Percentiles rank a stretch among this genome's conserved stretches.
Conservation (phyloP, 495 filamentous ascomycete species). For the Penicillium alfredii region DNA sequence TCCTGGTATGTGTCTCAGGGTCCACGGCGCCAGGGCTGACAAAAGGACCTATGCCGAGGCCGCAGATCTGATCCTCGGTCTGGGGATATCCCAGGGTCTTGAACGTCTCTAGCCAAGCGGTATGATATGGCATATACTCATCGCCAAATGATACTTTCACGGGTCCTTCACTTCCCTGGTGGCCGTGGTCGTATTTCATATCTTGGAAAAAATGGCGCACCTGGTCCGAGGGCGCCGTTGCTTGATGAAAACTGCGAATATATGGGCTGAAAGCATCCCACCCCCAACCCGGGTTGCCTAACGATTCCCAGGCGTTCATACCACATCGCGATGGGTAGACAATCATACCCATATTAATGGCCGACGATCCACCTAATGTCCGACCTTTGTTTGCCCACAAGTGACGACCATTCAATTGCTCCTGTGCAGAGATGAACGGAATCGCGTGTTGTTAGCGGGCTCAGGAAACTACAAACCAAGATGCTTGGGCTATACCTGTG, state of each 20-base stretch:
- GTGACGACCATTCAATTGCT: slow-evolving; percentile 18
- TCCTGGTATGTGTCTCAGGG: slow-evolving; percentile 20
- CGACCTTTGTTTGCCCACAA: slow-evolving; percentile 36
- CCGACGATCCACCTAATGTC: slow-evolving; percentile 50
- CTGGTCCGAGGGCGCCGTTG: slow-evolving; percentile 6
- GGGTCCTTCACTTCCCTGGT: slow-evolving; percentile 18
- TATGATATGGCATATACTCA: slow-evolving; percentile 13
- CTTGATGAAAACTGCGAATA: slow-evolving; percentile 16
- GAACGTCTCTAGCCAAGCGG: slow-evolving; percentile 23
- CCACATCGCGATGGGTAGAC: slow-evolving; percentile 27
- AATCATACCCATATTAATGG: slow-evolving; percentile 39
- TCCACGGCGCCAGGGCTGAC: slow-evolving; percentile 10
- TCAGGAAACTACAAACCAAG: neutral
- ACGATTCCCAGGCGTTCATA: slow-evolving; percentile 44
- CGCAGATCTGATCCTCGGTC: slow-evolving; percentile 16
- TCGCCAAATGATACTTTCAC: slow-evolving; percentile 23
- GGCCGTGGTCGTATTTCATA: slow-evolving; percentile 10
- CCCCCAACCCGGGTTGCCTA: slow-evolving; percentile 51
- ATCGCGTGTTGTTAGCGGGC: slow-evolving; percentile 1
- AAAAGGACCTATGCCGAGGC: slow-evolving; percentile 14
- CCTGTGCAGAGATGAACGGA: slow-evolving; percentile 8
- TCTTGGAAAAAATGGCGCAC: slow-evolving; percentile 7
- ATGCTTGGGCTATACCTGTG: slow-evolving; percentile 32
- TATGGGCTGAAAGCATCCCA: slow-evolving; percentile 45
- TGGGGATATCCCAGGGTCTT: slow-evolving; percentile 13